These are phyloP conservation scores for Lecanosticta acicola DNA, from an alignment of 2,329 filamentous ascomycete genomes.

Conservation along the genomic window DNA sequence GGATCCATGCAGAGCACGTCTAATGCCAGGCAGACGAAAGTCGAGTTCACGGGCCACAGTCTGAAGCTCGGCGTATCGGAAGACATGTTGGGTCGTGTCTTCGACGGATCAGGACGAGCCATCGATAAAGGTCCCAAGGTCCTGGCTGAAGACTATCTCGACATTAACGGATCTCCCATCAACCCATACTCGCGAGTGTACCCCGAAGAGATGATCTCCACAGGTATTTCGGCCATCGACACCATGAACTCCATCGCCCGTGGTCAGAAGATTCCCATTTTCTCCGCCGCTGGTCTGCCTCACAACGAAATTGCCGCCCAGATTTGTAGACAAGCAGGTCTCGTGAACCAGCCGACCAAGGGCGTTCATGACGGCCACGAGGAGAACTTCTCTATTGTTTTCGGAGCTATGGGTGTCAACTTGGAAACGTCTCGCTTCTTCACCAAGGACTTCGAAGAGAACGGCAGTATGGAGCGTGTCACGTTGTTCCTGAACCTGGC, in stretches of 20 bases:
- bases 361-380: conserved; percentile 93
- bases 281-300: conserved; percentile 94
- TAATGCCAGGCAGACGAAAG: conserved; percentile 64
- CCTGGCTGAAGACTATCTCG: conserved; percentile 92
- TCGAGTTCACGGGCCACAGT: conserved; percentile 95
- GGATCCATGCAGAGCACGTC: not conserved
- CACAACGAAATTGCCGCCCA: conserved; percentile 99
- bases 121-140: conserved; percentile 99
- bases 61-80: conserved; percentile 98
- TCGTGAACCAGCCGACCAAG: conserved; percentile 82
- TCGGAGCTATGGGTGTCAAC: conserved; percentile 99
- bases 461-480: conserved; percentile 94
- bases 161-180: conserved; percentile 98
- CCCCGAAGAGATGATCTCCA: conserved; percentile 99
- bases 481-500: conserved; percentile 98
- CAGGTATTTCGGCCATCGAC: conserved; percentile 97
- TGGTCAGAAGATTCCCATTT: conserved; percentile 99
- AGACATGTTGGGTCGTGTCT: conserved; percentile 98
- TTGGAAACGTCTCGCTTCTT: conserved; percentile 98
- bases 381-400: conserved; percentile 99
- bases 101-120: conserved; percentile 93
- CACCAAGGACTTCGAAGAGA: conserved; percentile 97
- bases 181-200: conserved; percentile 98
- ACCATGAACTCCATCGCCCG: conserved; percentile 91
- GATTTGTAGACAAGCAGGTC: conserved; percentile 92